Base-by-base conservation (phyloP, 805 yeast species). In the Pichia exigua region DNA sequence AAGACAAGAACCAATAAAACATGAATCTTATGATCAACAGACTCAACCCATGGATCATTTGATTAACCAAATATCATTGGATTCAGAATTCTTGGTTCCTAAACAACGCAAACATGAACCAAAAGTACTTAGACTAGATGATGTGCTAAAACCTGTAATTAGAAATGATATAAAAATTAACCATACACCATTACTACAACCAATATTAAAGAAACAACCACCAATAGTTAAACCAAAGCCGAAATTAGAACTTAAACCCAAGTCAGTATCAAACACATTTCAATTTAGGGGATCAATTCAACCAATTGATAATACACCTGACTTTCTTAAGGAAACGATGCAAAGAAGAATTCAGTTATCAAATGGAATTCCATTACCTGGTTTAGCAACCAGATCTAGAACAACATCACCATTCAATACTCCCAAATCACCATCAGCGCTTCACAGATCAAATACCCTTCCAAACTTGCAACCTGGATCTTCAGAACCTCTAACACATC, bases 401-500 rank as follows among this genome's bases (percentile, higher is more conserved):
- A 18, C 28, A 13, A 47, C 50, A 40, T 24, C 26, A 26, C 49
- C 30, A 8, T 24, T 15, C 12, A 15, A n/a, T 6, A 12, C 44
- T 15, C 49, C 4, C 4, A 20, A 40, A 10, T 7, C 32, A 8
- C 5, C 30, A 20, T 12, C 41, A 10, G 8, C 5, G 20, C 38
- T 28, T 7, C 24, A 18, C 4, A 49, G 41, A 35, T 45, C 53
- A 28, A 40, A 45, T 12, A 45, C 49, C 9, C 18, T 45, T 11
- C 26, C 35, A 5, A 10, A 39, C 35, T 42, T n/a, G 13, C 39
- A 15, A 8, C 5, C 27, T n/a, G 24, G 18, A 2, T 2, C 43
- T 13, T 3, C 41, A 0, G 63, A 56, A 15, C 69, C 68, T 42
- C 63, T 78, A 45, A 64, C 64, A 0, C 82, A 78, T 60, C 62